Evolutionary conservation across 2,329 filamentous ascomycete genomes (phyloP).

Genomic region (Colletotrichum brevisporum): DNA sequence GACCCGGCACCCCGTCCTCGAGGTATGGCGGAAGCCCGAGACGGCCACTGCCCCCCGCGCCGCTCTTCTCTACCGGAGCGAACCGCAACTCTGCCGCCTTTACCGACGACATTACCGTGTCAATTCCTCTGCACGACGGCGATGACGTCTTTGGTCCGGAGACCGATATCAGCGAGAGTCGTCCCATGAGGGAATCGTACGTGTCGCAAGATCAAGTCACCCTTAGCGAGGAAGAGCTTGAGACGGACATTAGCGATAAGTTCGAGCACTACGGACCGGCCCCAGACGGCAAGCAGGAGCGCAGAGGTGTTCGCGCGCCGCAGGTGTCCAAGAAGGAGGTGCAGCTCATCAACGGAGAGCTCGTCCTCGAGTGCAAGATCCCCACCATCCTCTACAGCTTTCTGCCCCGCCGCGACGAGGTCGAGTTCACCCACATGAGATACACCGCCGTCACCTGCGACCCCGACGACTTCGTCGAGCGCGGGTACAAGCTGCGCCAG

Average conservation of each 20-base stretch:
- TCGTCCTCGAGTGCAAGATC: constrained; percentile 98
- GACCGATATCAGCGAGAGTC: constrained; percentile 67
- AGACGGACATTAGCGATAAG: constrained; percentile 64
- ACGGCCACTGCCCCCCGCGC: constrained; percentile 88
- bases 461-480: constrained; percentile 90
- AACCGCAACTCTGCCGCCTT: constrained; percentile 65
- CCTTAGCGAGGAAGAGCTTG: constrained; percentile 61
- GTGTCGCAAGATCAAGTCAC: constrained; percentile 67
- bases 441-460: constrained; percentile 99
- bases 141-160: constrained; percentile 83
- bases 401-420: constrained; percentile 89
- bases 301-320: constrained; percentile 86
- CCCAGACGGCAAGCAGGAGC: constrained; percentile 87
- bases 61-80: constrained; percentile 78
- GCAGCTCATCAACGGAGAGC: constrained; percentile 95
- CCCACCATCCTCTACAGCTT: constrained; percentile 99
- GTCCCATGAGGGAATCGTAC: constrained; percentile 70
- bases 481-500: constrained; percentile 93
- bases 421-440: constrained; percentile 98
- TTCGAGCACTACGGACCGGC: constrained; percentile 89
- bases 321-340: constrained; percentile 96
- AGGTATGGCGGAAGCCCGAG: constrained; percentile 90
- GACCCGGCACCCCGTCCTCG: constrained; percentile 91
- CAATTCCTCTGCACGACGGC: constrained; percentile 77
- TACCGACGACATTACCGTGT: constrained; percentile 78